Conservation (phyloP, 108 stramenopile species). For the Cyclotella distinguenda region DNA sequence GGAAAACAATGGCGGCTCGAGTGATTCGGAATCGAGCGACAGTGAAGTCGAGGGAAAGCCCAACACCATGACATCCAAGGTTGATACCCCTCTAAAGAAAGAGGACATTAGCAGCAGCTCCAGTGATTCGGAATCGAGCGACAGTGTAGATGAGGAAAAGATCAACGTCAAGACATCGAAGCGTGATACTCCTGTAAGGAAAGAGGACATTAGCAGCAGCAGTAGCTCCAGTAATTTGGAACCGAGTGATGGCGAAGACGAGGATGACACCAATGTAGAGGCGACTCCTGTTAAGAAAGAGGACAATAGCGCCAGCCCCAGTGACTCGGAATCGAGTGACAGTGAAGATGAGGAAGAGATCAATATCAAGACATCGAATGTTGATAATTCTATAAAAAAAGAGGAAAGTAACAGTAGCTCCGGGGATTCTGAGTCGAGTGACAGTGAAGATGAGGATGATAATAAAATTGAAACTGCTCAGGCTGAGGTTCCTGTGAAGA, state of each 20-base stretch:
- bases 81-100: constrained; percentile 1
- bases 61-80: not conserved
- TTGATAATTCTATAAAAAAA: not conserved
- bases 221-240: constrained; percentile 14
- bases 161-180: constrained; percentile 5
- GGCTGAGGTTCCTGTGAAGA: not conserved
- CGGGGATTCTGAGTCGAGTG: not conserved
- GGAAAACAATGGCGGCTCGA: constrained; percentile 4
- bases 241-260: constrained; percentile 15
- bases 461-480: not conserved
- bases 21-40: constrained; percentile 13
- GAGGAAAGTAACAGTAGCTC: not conserved
- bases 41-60: constrained; percentile 22
- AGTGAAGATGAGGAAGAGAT: constrained; percentile 12
- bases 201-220: constrained; percentile 3
- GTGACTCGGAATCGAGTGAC: constrained; percentile 7
- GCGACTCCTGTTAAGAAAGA: not conserved
- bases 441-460: not conserved
- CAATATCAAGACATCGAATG: not conserved
- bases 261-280: not conserved
- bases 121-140: constrained; percentile 1
- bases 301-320: constrained; percentile 20
- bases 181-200: constrained; percentile 6
- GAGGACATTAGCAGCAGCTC: constrained; percentile 12
- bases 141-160: constrained; percentile 11